Conservation (phyloP, 192 early-diverging fungal genomes). For the Coemansia sp. region DNA sequence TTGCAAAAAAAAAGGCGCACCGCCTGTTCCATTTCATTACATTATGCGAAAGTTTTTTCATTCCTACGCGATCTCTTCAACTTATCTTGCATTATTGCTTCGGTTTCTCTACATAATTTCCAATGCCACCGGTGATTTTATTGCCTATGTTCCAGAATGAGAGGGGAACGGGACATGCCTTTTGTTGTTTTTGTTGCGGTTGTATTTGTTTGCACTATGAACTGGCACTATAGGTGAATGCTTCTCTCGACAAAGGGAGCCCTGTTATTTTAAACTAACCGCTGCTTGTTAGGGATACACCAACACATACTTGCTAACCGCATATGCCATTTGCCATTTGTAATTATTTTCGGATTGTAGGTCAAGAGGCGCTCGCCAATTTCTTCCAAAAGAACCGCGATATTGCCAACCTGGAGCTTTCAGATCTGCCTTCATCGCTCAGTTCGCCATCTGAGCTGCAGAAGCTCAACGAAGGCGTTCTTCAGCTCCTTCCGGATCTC, state of each 20-base stretch:
- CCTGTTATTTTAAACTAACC: not conserved
- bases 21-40: not conserved
- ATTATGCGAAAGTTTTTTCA: not conserved
- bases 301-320: conserved; percentile 12
- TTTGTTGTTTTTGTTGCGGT: not conserved
- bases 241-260: not conserved
- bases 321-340: not conserved
- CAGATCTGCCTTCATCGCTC: conserved; percentile 47
- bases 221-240: too few species aligned
- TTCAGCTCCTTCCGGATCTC: conserved; percentile 49
- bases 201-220: not conserved
- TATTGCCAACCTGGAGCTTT: conserved; percentile 32
- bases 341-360: conserved; percentile 15
- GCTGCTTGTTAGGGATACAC: not conserved
- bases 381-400: conserved; percentile 53
- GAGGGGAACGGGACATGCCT: not conserved
- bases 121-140: not conserved
- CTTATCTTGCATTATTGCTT: conserved; percentile 3
- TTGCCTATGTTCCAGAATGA: not conserved
- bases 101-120: conserved; percentile 7
- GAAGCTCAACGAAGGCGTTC: conserved; percentile 54
- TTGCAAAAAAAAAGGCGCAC: too few species aligned
- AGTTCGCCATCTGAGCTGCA: conserved; percentile 40
- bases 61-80: not conserved
- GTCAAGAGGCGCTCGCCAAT: conserved; percentile 29